Conservation (phyloP, 2,329 filamentous ascomycete genomes). For the Volutella citrinella region DNA sequence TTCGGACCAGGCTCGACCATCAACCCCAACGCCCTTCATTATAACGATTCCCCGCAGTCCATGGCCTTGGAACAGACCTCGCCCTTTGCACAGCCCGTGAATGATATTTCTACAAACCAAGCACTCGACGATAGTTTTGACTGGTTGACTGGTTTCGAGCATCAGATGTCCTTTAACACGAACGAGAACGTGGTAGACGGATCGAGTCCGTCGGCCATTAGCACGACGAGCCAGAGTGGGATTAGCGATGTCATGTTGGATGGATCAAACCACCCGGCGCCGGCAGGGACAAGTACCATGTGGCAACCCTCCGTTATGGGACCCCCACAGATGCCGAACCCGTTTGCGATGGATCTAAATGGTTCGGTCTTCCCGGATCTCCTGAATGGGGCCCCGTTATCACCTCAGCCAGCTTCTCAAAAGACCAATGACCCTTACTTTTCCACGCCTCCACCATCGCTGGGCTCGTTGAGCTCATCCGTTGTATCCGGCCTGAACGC, state of each 20-base stretch:
- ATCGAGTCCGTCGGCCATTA: slow-evolving; percentile 94
- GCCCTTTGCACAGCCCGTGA: slow-evolving; percentile 55
- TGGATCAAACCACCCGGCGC: slow-evolving; percentile 64
- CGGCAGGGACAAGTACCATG: slow-evolving; percentile 54
- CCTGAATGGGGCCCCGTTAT: slow-evolving; percentile 67
- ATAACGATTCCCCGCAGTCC: slow-evolving; percentile 71
- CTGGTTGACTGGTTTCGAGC: slow-evolving; percentile 79
- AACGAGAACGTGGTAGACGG: slow-evolving; percentile 84
- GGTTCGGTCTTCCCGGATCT: slow-evolving; percentile 75
- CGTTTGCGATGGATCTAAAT: slow-evolving; percentile 73
- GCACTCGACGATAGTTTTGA: slow-evolving; percentile 76
- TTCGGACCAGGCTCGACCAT: slow-evolving; percentile 67
- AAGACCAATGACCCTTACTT: slow-evolving; percentile 73
- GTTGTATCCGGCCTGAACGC: slow-evolving; percentile 63
- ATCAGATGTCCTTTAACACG: slow-evolving; percentile 66
- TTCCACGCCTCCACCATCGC: slow-evolving; percentile 70
- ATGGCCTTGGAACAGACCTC: slow-evolving; percentile 61
- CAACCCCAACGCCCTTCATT: slow-evolving; percentile 76
- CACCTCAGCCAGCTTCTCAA: slow-evolving; percentile 71
- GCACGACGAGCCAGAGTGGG: slow-evolving; percentile 87
- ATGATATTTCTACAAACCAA: slow-evolving; percentile 55
- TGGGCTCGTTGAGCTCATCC: slow-evolving; percentile 71
- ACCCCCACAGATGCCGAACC: slow-evolving; percentile 64
- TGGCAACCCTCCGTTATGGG: slow-evolving; percentile 70
- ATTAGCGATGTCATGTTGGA: slow-evolving; percentile 92